These are phyloP conservation scores for Boechera divaricarpa DNA, from an alignment of 345 rosid species.

Conservation along the genomic window DNA sequence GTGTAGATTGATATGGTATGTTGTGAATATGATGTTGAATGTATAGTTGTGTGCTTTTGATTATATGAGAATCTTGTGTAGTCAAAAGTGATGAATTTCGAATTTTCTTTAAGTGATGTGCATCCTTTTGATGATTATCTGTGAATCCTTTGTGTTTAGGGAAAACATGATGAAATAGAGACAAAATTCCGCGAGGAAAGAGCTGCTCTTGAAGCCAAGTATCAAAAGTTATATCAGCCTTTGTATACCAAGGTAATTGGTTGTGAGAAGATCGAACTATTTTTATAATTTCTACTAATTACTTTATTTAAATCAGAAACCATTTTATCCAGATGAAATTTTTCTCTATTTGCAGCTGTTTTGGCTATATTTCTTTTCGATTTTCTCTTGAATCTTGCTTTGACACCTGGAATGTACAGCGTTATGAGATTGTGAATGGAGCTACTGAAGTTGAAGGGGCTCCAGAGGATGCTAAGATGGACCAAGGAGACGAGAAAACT, in stretches of 20 bases:
- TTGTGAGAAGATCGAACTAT: neutral
- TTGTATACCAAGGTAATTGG: conserved; percentile 70
- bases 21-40: conserved; percentile 1
- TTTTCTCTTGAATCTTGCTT: conserved; percentile 6
- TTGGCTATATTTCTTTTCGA: neutral
- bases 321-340: neutral
- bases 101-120: neutral
- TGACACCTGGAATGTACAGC: conserved; percentile 53
- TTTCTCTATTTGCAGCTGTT: neutral
- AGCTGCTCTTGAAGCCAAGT: conserved; percentile 87
- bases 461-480: conserved; percentile 57
- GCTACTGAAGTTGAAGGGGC: conserved; percentile 64
- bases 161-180: conserved; percentile 84
- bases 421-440: conserved; percentile 87
- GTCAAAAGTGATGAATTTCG: conserved; percentile 1
- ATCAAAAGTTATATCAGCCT: conserved; percentile 84
- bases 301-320: neutral
- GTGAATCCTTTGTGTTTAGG: conserved; percentile 47
- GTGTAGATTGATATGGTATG: neutral
- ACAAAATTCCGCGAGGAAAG: conserved; percentile 85
- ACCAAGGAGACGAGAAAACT: conserved; percentile 61
- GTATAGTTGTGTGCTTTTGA: neutral
- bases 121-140: conserved; percentile 5
- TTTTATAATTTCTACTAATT: neutral
- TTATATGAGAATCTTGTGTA: neutral